A percentile compares a stretch with the other conserved stretches of the same genome.
Evolutionary conservation across 2,329 filamentous ascomycete genomes (phyloP).

Genomic region (Purpureocillium lavendulum): DNA sequence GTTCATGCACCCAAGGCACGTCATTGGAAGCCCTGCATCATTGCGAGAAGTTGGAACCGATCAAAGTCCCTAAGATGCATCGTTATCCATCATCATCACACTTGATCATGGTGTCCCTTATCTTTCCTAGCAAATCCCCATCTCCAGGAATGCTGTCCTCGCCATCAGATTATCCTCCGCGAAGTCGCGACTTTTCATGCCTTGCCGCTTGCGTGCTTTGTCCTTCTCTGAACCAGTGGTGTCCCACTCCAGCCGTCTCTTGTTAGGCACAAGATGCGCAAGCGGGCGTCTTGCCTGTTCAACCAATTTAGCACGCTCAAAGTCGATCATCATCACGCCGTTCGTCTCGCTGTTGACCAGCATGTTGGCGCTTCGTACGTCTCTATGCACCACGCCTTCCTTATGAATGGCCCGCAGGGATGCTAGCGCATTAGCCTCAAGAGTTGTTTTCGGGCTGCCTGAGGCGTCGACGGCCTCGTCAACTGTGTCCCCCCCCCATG

Average conservation of each 20-base stretch:
- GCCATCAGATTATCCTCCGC: too few relatives aligned
- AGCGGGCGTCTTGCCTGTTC: slow-evolving; percentile 9
- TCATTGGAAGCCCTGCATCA: too few relatives aligned
- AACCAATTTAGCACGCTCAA: slow-evolving; percentile 18
- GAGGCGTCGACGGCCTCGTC: background rate
- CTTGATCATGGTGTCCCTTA: too few relatives aligned
- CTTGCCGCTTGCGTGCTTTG: background rate
- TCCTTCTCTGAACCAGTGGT: background rate
- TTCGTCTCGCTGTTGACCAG: slow-evolving; percentile 14
- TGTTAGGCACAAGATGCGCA: slow-evolving; percentile 14
- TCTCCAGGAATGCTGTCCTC: too few relatives aligned
- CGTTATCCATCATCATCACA: too few relatives aligned
- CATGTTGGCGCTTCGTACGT: slow-evolving; percentile 17
- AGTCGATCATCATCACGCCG: slow-evolving; percentile 21
- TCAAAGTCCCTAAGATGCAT: too few relatives aligned
- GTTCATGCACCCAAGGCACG: too few relatives aligned
- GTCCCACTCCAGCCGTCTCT: slow-evolving; percentile 5
- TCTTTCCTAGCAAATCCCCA: too few relatives aligned
- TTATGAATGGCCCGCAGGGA: slow-evolving; percentile 14
- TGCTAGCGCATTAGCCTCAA: slow-evolving; percentile 7
- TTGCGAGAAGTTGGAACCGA: too few relatives aligned
- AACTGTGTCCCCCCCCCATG: background rate
- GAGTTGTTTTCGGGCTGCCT: background rate
- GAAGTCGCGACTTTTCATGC: too few relatives aligned
- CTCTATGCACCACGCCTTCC: slow-evolving; percentile 17